These are phyloP conservation scores for Postia placenta DNA, from an alignment of 768 basidiomycete genomes.

Conservation along the genomic window DNA sequence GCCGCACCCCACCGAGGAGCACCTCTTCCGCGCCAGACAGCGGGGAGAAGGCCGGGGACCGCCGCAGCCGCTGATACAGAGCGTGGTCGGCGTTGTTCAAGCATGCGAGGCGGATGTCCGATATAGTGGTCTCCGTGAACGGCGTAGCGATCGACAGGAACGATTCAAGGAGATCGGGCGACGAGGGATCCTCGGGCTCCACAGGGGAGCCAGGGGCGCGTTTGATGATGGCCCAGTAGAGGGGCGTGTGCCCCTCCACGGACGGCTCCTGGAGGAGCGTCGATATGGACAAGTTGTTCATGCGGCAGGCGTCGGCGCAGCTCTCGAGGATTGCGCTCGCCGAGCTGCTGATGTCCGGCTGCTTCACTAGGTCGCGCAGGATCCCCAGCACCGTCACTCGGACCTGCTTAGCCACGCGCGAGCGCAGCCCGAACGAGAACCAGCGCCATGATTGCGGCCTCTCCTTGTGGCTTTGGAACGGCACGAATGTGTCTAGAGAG, in stretches of 20 bases:
- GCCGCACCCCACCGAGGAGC: constrained; percentile 24
- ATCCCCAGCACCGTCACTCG: constrained; percentile 46
- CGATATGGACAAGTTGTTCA: constrained; percentile 44
- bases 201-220: constrained; percentile 27
- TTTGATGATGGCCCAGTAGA: constrained; percentile 74
- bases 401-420: constrained; percentile 31
- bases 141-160: constrained; percentile 49
- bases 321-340: constrained; percentile 45
- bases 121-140: constrained; percentile 35
- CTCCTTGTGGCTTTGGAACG: neutral
- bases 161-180: constrained; percentile 34
- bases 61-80: constrained; percentile 55
- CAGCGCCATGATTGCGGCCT: constrained; percentile 5
- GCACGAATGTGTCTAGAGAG: neutral
- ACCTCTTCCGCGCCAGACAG: constrained; percentile 48
- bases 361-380: constrained; percentile 41
- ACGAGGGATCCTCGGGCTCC: constrained; percentile 3
- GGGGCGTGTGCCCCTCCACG: constrained; percentile 57
- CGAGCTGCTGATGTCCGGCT: constrained; percentile 15
- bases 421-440: constrained; percentile 12
- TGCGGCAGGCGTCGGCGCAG: constrained; percentile 55
- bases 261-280: constrained; percentile 53
- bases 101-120: constrained; percentile 64
- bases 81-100: constrained; percentile 54
- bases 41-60: constrained; percentile 43